Evolutionary conservation across 2,329 filamentous ascomycete genomes (phyloP), one percentile per base, ranked within the genome.

Genomic region (Pyrenochaeta sp.): DNA sequence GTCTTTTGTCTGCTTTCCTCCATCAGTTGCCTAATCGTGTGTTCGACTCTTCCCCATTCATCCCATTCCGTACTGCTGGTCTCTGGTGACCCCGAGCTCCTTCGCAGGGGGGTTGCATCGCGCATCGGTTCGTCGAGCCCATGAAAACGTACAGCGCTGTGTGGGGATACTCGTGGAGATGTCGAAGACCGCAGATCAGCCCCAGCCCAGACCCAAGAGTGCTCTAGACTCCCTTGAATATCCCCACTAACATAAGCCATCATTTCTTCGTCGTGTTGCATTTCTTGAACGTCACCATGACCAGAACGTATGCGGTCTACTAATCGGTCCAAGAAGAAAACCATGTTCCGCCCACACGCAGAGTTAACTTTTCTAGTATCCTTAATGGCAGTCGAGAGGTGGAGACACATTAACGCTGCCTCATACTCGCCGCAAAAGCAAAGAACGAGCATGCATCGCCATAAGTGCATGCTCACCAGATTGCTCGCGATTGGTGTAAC

Each of bases 221-320:
- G 87, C 51, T 93, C 90, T 0, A 85, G 83, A n/a, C 85, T 88
- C 1, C 90, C 91, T 77, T 98, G 94, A 69, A 96, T 83, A 77
- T 98, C 95, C 0, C 90, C 91, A 30, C 91, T 94, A 0, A 91
- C 88, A 69, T 97, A 97, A 0, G 89, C 91, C 28, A 98, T 80
- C 66, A 98, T 85, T 74, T 97, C 94, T 73, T 98, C 93, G 69
- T 99, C 93, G 2, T 83, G 82, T 45, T 88, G 85, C 1, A 86
- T 71, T 44, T 77, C 73, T 34, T 77, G 71, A 30, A 75, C 75
- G 2, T 68, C 70, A 0, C 74, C 65, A 1, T 77, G 76, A 15
- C 79, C 78, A 25, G 76, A 80, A 10, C 82, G 82, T 19, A 84
- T 67, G 37, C 85, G 85, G 34, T 86, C 85, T 1, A 87, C 79